Base-by-base conservation (phyloP, 2,329 filamentous ascomycete genomes). In the Xylariaceae sp. region DNA sequence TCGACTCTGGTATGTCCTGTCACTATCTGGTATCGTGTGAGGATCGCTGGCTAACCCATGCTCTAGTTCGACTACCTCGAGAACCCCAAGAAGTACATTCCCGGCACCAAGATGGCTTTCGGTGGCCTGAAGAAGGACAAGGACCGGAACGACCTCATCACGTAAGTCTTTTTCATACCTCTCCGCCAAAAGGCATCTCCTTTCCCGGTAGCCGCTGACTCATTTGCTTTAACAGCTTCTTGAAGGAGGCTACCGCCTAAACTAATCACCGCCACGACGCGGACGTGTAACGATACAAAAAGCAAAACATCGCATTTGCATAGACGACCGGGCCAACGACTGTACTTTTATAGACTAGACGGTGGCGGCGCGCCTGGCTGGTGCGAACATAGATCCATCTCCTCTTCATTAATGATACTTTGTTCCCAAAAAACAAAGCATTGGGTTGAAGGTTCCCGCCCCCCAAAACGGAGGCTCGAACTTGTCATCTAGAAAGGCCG, bases 11-110 rank as follows among this genome's bases (percentile, higher is more conserved):
- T 92, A 83, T 55, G 83, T 72, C 50, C 26, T 19, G 65, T 63
- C 52, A 39, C 39, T 32, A 46, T 15, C n/a, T 21, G 30, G 4
- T 7, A 5, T 34, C 5, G 9, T 21, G 2, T 6, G 15, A 2
- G 26, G 7, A 12, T 4, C 16, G 3, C 42, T 45, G 21, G 9
- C 47, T 54, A 52, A 57, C 45, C 15, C 10, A 22, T 16, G 5
- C 7, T 10, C 1, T 67, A 92, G 89, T 97, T 96, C 79, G 83
- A 86, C 65, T 99, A 99, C 86, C 92, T 99, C 71, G 94, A 99
- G 85, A 97, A 97, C 88, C 94, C 94, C 80, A 99, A 99, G 88
- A 97, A 97, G 85, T 99, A 92, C 86, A 96, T 99, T 64, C 94
- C 94, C 67, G 94, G 94, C 68, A 99, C 94, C 80, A 99, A 97